These are phyloP conservation scores for Aureobasidium lini DNA, from an alignment of 2,329 filamentous ascomycete species.

Conservation along the genomic window DNA sequence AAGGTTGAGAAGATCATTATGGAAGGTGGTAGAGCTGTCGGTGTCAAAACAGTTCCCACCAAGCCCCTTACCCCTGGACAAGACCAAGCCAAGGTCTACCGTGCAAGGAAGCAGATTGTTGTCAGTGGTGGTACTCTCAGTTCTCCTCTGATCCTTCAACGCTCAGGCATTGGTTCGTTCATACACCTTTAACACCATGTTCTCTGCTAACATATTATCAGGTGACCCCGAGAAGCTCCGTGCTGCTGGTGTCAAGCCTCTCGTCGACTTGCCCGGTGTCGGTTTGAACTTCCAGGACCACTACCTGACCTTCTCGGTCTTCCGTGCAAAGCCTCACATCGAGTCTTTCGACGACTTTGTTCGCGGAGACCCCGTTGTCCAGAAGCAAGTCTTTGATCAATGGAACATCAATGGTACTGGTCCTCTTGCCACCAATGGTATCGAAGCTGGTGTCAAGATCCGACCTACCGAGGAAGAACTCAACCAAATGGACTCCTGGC, in stretches of 20 bases:
- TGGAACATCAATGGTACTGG: slow-evolving; percentile 76
- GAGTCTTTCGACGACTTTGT: slow-evolving; percentile 78
- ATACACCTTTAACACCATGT: neutral
- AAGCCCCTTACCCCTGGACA: slow-evolving; percentile 57
- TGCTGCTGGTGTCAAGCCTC: slow-evolving; percentile 58
- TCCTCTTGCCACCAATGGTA: slow-evolving; percentile 65
- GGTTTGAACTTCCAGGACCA: slow-evolving; percentile 73
- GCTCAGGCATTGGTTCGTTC: slow-evolving; percentile 55
- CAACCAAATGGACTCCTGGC: slow-evolving; percentile 62
- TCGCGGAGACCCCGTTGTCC: slow-evolving; percentile 62
- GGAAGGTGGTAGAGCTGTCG: slow-evolving; percentile 64
- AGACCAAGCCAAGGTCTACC: slow-evolving; percentile 50
- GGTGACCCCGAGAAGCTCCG: slow-evolving; percentile 64
- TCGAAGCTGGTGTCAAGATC: slow-evolving; percentile 73
- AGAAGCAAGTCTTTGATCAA: slow-evolving; percentile 67
- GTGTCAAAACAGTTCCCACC: slow-evolving; percentile 61
- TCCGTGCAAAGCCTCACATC: slow-evolving; percentile 63
- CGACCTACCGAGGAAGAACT: slow-evolving; percentile 63
- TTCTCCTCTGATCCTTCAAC: slow-evolving; percentile 66
- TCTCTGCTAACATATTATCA: slow-evolving; percentile 8
- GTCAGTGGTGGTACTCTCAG: slow-evolving; percentile 66
- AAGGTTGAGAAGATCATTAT: slow-evolving; percentile 72
- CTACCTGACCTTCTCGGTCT: slow-evolving; percentile 64
- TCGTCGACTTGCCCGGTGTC: slow-evolving; percentile 65
- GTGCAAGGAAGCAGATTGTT: slow-evolving; percentile 66